Evolutionary conservation across 148 eudicot genomes (phyloP).

Genomic region (Chenopodium berlandieri): DNA sequence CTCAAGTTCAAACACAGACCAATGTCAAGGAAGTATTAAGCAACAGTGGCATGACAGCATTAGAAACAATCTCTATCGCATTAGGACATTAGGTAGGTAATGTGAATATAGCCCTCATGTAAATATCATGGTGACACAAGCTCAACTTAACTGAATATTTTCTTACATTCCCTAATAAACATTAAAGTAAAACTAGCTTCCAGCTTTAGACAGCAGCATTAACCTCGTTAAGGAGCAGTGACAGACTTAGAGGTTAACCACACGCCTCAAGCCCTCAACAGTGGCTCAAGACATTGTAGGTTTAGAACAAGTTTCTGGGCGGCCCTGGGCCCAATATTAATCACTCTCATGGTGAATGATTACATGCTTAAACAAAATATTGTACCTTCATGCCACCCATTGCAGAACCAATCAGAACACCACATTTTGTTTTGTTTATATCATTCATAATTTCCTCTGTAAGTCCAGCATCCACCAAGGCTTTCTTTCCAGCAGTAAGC

Average conservation of each 20-base stretch:
- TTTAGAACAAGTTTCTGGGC: not conserved
- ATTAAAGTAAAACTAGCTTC: not conserved
- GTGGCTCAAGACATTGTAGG: not conserved
- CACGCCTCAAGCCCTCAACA: not conserved
- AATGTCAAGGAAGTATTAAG: constrained; percentile 10
- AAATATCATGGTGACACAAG: constrained; percentile 4
- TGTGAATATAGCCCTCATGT: not conserved
- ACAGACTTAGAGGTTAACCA: not conserved
- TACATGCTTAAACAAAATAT: constrained; percentile 2
- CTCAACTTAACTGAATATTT: too few relatives aligned
- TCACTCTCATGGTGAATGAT: constrained; percentile 1
- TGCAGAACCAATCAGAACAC: constrained; percentile 91
- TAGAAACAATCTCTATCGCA: too few relatives aligned
- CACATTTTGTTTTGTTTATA: constrained; percentile 72
- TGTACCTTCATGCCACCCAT: constrained; percentile 98
- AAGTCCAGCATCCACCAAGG: constrained; percentile 79
- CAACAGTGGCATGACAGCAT: not conserved
- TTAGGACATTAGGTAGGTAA: not conserved
- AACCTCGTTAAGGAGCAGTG: not conserved
- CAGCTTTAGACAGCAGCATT: not conserved
- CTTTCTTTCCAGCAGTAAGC: constrained; percentile 97
- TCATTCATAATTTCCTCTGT: constrained; percentile 78
- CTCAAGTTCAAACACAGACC: not conserved
- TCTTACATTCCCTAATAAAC: not conserved
- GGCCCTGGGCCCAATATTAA: not conserved